Percentiles rank a stretch among this genome's conserved stretches.
phyloP scores from a whole-genome alignment of 2,329 filamentous ascomycete species.

The Fusarium scirpi region DNA sequence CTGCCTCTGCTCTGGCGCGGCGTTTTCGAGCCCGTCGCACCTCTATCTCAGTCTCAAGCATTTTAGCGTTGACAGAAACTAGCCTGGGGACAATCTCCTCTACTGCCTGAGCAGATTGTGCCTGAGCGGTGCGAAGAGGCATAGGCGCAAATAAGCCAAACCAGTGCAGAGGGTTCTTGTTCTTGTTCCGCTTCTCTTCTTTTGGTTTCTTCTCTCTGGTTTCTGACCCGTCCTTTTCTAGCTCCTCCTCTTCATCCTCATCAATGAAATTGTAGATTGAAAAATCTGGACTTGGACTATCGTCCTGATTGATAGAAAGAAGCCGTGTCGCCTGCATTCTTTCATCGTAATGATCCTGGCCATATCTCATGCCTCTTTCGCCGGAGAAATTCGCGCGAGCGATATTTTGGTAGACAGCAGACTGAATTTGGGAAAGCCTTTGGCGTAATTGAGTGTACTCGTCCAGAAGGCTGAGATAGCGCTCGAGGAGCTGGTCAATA shows the following conservation, averaged over 20 bases:
- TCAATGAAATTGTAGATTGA: slow-evolving; percentile 17
- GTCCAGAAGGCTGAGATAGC: slow-evolving; percentile 74
- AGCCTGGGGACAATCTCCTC: slow-evolving; percentile 69
- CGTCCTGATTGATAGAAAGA: slow-evolving; percentile 48
- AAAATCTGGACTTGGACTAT: slow-evolving; percentile 36
- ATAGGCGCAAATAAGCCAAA: slow-evolving; percentile 67
- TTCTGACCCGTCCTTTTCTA: slow-evolving; percentile 8
- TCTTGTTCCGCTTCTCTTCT: slow-evolving; percentile 32
- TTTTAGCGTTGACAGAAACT: slow-evolving; percentile 67
- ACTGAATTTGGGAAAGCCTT: slow-evolving; percentile 65
- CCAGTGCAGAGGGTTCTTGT: slow-evolving; percentile 64
- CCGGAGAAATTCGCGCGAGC: slow-evolving; percentile 82
- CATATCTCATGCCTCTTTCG: slow-evolving; percentile 73
- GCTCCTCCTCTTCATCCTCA: slow-evolving; percentile 17
- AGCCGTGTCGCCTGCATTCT: slow-evolving; percentile 73
- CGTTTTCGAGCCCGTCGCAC: slow-evolving; percentile 72
- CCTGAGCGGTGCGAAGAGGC: slow-evolving; percentile 69
- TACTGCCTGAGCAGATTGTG: slow-evolving; percentile 66
- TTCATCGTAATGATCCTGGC: slow-evolving; percentile 77
- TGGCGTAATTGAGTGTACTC: slow-evolving; percentile 72
- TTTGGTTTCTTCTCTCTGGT: slow-evolving; percentile 14
- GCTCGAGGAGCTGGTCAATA: slow-evolving; percentile 73
- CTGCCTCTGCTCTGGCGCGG: slow-evolving; percentile 61
- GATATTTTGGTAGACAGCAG: slow-evolving; percentile 68
- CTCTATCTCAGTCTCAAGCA: slow-evolving; percentile 75